These are phyloP conservation scores for Citrus trifoliata DNA, from an alignment of 345 rosid genomes.

Conservation along the genomic window DNA sequence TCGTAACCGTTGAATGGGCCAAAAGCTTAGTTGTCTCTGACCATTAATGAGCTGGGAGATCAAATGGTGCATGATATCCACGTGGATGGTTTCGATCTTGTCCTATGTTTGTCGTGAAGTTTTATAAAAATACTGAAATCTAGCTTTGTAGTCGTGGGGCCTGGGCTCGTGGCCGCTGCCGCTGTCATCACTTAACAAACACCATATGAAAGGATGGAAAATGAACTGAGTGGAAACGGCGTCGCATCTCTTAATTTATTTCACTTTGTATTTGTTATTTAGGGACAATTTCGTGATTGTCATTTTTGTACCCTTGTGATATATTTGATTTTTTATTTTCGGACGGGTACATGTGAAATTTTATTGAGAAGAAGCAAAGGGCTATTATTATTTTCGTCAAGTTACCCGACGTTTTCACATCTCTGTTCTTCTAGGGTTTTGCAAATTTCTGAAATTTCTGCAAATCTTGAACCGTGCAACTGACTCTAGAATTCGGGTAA, in stretches of 20 bases:
- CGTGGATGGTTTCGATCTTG: neutral
- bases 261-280: neutral
- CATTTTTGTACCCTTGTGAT: too few species aligned
- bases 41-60: neutral
- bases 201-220: too few species aligned
- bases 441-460: conserved; percentile 5
- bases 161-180: too few species aligned
- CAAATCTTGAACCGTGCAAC: conserved; percentile 45
- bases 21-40: neutral
- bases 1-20: neutral
- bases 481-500: conserved; percentile 86
- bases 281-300: neutral
- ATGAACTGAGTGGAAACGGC: neutral
- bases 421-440: conserved; percentile 23
- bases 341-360: neutral
- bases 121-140: too few species aligned
- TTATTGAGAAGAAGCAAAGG: neutral
- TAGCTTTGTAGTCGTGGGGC: too few species aligned
- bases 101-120: neutral
- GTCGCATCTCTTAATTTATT: neutral
- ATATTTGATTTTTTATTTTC: too few species aligned
- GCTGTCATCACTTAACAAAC: too few species aligned
- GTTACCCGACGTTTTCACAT: neutral
- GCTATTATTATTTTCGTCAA: neutral
- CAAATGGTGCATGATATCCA: neutral